Base-by-base conservation (phyloP, 805 yeast species). In the Starmerella potacharoeniae region DNA sequence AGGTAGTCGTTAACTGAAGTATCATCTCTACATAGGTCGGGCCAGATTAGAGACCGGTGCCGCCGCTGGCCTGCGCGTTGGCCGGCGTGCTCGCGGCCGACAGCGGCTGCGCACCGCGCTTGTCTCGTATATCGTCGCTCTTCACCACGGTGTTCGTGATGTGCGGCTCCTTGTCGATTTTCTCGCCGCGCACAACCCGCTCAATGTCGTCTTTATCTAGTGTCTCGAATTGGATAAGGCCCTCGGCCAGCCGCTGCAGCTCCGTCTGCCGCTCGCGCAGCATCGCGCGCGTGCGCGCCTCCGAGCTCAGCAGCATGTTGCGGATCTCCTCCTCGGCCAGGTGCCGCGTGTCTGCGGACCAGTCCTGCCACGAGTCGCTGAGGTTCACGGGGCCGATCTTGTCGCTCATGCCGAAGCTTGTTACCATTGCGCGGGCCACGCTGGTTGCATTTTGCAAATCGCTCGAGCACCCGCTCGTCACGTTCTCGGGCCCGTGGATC, bases 371-470 rank as follows among this genome's bases (percentile, higher is more conserved):
- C 65, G 86, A 82, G 65, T 89, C 96, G 48, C 91, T 79, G 49
- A 93, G 75, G 66, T 81, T 81, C 31, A 93, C 87, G 6, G 98
- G 98, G 1, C 99, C 98, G 55, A 93, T 86, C 55, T 77, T 80
- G 52, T 86, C 90, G 60, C 93, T 83, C 98, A 93, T 93, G 66
- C 99, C 99, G 68, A 86, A 93, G 50, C 88, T 82, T 0, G 95
- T 88, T 42, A 93, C 96, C 97, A 93, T 93, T 6, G 95, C 95
- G 65, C 96, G 78, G 1, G 98, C 98, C 55, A 88, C 89, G 55
- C 80, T 76, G 0, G 98, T 93, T 16, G 99, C 99, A 63, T 78
- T 81, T 58, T 84, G 78, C 65, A 93, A 78, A 70, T 93, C 99
- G 9, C 93, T 83, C 1, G 95, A 84, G 73, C 97, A 93, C 7